Evolutionary conservation across 1,284 basidiomycete genomes (phyloP).

Genomic region (Pascua guehoae): DNA sequence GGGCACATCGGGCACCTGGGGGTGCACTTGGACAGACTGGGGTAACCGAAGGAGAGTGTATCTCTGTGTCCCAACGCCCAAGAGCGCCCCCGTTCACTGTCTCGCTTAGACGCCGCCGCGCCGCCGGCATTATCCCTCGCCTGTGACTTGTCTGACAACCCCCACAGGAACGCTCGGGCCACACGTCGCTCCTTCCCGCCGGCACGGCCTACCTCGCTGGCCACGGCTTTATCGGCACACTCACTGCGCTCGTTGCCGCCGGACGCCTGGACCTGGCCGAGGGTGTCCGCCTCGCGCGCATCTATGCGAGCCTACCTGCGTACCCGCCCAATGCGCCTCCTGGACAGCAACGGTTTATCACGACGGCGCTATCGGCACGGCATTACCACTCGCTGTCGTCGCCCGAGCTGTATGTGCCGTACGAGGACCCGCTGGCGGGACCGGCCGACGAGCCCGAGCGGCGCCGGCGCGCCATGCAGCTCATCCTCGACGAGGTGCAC

Average conservation of each 20-base stretch:
- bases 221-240: constrained; percentile 47
- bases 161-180: constrained; percentile 31
- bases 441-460: constrained; percentile 24
- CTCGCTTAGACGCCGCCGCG: too few species aligned
- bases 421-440: constrained; percentile 18
- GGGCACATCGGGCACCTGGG: too few species aligned
- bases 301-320: constrained; percentile 39
- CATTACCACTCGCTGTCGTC: constrained; percentile 44
- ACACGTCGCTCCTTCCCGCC: constrained; percentile 31
- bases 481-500: constrained; percentile 47
- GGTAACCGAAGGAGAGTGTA: too few species aligned
- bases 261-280: constrained; percentile 43
- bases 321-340: constrained; percentile 19
- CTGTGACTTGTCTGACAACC: constrained; percentile 3
- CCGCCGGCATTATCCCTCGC: too few species aligned
- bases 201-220: constrained; percentile 44
- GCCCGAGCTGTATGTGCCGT: constrained; percentile 31
- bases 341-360: constrained; percentile 28
- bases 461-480: constrained; percentile 42
- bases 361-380: constrained; percentile 44
- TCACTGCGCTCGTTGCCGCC: constrained; percentile 45
- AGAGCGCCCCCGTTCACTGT: too few species aligned
- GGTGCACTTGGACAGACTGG: too few species aligned
- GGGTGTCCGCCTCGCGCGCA: constrained; percentile 41
- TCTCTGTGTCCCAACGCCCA: neutral